Evolutionary conservation across 768 basidiomycete species (phyloP).

Genomic region (Coprinellus micaceus): DNA sequence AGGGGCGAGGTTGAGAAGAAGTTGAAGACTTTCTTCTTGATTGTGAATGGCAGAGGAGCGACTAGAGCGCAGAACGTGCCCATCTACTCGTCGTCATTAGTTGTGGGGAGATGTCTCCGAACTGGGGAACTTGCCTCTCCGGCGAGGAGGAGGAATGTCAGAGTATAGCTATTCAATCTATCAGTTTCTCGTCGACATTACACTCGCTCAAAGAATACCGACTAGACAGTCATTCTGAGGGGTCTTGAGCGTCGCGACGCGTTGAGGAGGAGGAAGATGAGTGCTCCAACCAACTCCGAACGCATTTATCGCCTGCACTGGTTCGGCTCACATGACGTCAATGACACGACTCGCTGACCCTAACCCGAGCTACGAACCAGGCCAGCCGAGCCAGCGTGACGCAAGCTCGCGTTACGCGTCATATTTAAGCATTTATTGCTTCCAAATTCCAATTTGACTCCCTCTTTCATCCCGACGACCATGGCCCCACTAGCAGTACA

Average conservation of each 20-base stretch:
- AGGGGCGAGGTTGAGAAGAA: slow-evolving; percentile 67
- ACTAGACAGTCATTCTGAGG: slow-evolving; percentile 16
- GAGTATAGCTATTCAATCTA: slow-evolving; percentile 51
- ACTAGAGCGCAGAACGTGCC: slow-evolving; percentile 81
- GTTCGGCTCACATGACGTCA: slow-evolving; percentile 3
- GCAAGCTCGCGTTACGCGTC: slow-evolving; percentile 19
- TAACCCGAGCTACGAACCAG: background rate
- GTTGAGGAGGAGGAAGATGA: background rate
- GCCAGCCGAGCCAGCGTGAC: slow-evolving; percentile 9
- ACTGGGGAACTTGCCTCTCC: slow-evolving; percentile 48
- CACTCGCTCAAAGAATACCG: background rate
- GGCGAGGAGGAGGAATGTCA: slow-evolving; percentile 79
- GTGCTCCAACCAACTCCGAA: background rate
- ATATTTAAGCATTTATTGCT: slow-evolving; percentile 10
- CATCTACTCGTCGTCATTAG: slow-evolving; percentile 47
- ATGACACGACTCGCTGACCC: background rate
- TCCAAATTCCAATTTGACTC: background rate
- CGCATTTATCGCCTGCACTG: background rate
- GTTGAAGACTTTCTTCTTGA: slow-evolving; percentile 67
- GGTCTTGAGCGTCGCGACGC: background rate
- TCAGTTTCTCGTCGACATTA: background rate
- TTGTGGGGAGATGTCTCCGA: background rate
- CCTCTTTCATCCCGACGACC: slow-evolving; percentile 9
- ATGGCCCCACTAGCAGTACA: slow-evolving; percentile 75
- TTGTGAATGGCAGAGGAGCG: slow-evolving; percentile 73